Conservation (phyloP, 176 grass and related monocot species). For the Oryza punctata region DNA sequence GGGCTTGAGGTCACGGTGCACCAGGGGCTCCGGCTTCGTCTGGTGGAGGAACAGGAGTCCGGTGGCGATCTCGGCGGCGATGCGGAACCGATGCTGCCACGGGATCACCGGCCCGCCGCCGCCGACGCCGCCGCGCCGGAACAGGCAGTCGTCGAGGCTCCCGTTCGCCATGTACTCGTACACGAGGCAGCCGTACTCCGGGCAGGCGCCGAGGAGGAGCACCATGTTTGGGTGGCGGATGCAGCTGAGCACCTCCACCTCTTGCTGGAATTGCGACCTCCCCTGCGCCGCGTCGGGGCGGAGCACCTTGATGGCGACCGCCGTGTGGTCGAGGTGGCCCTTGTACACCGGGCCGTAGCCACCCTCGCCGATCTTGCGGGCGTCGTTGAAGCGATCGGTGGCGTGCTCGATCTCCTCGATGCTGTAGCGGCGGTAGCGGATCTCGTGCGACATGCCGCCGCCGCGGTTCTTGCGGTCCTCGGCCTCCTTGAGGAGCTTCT, state of each 20-base stretch:
- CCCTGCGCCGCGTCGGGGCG: constrained; percentile 90
- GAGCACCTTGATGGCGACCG: constrained; percentile 89
- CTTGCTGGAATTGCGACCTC: constrained; percentile 86
- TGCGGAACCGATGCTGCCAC: constrained; percentile 89
- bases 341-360: constrained; percentile 91
- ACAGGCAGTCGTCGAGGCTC: constrained; percentile 91
- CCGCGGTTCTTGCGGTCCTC: constrained; percentile 60
- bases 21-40: constrained; percentile 88
- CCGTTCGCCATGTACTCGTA: constrained; percentile 95
- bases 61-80: constrained; percentile 84
- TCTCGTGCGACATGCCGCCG: constrained; percentile 24
- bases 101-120: constrained; percentile 54
- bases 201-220: constrained; percentile 87
- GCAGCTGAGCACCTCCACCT: constrained; percentile 93
- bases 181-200: constrained; percentile 87
- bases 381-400: constrained; percentile 58
- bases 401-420: constrained; percentile 93
- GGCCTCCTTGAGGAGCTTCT: constrained; percentile 65
- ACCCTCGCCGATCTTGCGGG: constrained; percentile 83
- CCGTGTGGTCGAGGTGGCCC: constrained; percentile 81
- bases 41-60: constrained; percentile 83
- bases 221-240: constrained; percentile 97
- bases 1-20: constrained; percentile 93
- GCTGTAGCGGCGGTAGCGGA: constrained; percentile 67
- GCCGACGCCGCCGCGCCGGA: constrained; percentile 44